These are phyloP conservation scores for Suillus brevipes DNA, from an alignment of 768 basidiomycete genomes.

Conservation along the genomic window DNA sequence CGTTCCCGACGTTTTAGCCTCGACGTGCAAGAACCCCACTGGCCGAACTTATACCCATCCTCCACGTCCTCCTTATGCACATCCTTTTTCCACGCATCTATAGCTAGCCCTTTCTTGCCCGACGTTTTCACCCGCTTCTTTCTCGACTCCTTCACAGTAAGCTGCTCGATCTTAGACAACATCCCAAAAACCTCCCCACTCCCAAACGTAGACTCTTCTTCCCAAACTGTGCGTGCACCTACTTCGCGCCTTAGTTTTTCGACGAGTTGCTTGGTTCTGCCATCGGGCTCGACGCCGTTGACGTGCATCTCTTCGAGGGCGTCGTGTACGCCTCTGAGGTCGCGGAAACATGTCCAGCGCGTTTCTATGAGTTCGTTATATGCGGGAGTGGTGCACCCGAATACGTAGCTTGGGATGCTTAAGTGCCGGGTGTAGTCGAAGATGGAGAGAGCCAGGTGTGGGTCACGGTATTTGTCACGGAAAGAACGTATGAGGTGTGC, in stretches of 20 bases:
- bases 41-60: slow-evolving; percentile 51
- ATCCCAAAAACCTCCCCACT: slow-evolving; percentile 53
- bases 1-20: neutral
- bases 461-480: slow-evolving; percentile 75
- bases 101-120: slow-evolving; percentile 25
- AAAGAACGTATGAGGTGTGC: slow-evolving; percentile 76
- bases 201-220: slow-evolving; percentile 46
- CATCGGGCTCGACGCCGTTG: slow-evolving; percentile 72
- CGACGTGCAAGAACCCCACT: slow-evolving; percentile 36
- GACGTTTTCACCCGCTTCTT: slow-evolving; percentile 20
- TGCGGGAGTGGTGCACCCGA: slow-evolving; percentile 83
- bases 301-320: slow-evolving; percentile 80
- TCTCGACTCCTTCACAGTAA: slow-evolving; percentile 30
- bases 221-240: slow-evolving; percentile 52
- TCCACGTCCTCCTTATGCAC: slow-evolving; percentile 29
- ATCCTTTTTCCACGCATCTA: slow-evolving; percentile 44
- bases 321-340: slow-evolving; percentile 71
- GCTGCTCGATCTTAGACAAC: slow-evolving; percentile 51
- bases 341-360: slow-evolving; percentile 83
- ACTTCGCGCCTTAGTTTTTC: slow-evolving; percentile 66
- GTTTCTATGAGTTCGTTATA: slow-evolving; percentile 89
- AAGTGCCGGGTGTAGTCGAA: slow-evolving; percentile 78
- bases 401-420: slow-evolving; percentile 80
- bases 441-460: slow-evolving; percentile 77
- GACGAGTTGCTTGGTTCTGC: slow-evolving; percentile 57